Base-by-base conservation (phyloP, 139 green algal species). In the Chlorella sp. region DNA sequence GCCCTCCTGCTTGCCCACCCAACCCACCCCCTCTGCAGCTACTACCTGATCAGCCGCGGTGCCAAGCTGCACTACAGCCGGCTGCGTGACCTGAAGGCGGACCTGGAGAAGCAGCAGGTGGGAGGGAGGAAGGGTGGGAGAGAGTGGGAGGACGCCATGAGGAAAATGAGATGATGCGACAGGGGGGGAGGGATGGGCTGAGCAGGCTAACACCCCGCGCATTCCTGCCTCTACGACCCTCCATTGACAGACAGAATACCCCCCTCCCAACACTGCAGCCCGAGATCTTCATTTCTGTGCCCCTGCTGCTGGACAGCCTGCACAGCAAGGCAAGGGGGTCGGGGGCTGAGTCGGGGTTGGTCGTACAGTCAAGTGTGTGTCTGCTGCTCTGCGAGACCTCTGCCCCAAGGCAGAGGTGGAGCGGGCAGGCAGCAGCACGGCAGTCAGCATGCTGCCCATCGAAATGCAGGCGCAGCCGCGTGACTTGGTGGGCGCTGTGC, bases 31-130 rank as follows among this genome's bases (percentile, higher is more conserved):
- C 73, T 22, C 73, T 4, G 24, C 79, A 85, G 79, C 79, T 85
- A 85, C 79, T 85, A 37, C 30, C 42, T 85, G 79, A 42, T 85
- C 21, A 81, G 75, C 75, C 75, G 75, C 11, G 75, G 75, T 34
- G 36, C n/a, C 75, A 53, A 48, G 34, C 75, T 81, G 34, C 34
- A 81, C 75, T 81, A 81, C 75, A 42, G n/a, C 30, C 75, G 75
- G n/a, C 75, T 81, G 30, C 36, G 75, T 28, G 57, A 71, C 19
- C 57, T 86, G 57, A 86, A 86, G 81, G 28, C 24, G 14, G 81
- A 86, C 57, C 81, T 86, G 53, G 53, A 30, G n/a, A 34, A 86
- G n/a, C 81, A 86, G 57, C n/a, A 86, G 81, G 81, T 53, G 48
- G 16, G 30, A 16, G n/a, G 28, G 22, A 60, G 37, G 22, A 2